phyloP scores from a whole-genome alignment of 371 early-diverging fungal species.

The Rhizopus sp. region DNA sequence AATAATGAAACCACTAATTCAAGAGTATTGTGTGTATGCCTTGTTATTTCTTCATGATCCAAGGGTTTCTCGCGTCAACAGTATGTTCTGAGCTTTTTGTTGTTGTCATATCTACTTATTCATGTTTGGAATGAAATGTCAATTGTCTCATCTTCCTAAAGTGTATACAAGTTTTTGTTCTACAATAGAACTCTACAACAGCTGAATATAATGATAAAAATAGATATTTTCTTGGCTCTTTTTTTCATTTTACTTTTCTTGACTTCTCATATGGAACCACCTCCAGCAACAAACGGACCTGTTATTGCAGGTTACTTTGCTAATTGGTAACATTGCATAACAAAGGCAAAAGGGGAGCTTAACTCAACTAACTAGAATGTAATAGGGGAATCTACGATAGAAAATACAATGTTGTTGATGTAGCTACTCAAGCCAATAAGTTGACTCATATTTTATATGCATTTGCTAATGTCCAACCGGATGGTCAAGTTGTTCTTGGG shows the following conservation, averaged over 20 bases:
- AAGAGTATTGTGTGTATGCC: too few species aligned
- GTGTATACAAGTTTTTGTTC: too few species aligned
- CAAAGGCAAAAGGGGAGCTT: too few species aligned
- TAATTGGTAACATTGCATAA: conserved; percentile 24
- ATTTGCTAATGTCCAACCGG: conserved; percentile 78
- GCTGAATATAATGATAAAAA: too few species aligned
- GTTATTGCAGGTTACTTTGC: conserved; percentile 43
- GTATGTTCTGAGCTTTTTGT: too few species aligned
- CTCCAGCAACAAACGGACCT: conserved; percentile 36
- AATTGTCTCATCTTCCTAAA: too few species aligned
- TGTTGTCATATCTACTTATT: too few species aligned
- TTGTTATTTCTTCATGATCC: too few species aligned
- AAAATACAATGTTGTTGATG: conserved; percentile 63
- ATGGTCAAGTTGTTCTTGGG: conserved; percentile 66
- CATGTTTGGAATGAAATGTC: too few species aligned
- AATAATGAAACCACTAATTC: too few species aligned
- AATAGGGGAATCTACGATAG: conserved; percentile 76
- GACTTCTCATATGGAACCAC: conserved; percentile 15
- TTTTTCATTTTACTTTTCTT: conserved; percentile 1
- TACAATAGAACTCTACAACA: too few species aligned
- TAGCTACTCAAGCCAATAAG: conserved; percentile 58
- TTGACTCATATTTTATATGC: conserved; percentile 87
- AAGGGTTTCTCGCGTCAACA: too few species aligned
- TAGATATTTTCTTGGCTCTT: not conserved
- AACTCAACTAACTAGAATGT: not conserved